These are phyloP conservation scores for Mucor saturninus DNA, from an alignment of 371 early-diverging fungal genomes.

Conservation along the genomic window DNA sequence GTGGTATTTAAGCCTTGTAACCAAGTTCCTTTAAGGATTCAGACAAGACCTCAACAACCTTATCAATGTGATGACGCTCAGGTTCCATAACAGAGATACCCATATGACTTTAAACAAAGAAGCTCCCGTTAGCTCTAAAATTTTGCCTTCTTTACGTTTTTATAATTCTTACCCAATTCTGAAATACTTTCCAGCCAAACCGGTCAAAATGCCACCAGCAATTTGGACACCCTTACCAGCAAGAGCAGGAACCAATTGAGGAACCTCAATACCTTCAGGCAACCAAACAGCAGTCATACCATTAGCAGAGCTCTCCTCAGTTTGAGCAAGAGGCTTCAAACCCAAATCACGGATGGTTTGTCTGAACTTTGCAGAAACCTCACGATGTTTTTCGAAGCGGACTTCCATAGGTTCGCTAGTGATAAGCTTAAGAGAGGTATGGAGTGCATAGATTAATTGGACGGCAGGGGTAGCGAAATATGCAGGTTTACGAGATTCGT, in stretches of 20 bases:
- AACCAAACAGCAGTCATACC: constrained; percentile 96
- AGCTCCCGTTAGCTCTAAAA: too few relatives aligned
- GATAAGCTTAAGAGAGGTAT: constrained; percentile 83
- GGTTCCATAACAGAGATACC: constrained; percentile 86
- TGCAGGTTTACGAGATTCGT: constrained; percentile 87
- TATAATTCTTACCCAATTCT: constrained; percentile 73
- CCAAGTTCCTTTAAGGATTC: constrained; percentile 73
- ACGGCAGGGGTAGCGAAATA: constrained; percentile 99
- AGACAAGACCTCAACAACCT: constrained; percentile 74
- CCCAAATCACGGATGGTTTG: constrained; percentile 71
- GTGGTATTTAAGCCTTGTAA: constrained; percentile 30
- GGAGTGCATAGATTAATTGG: constrained; percentile 89
- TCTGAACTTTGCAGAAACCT: constrained; percentile 78
- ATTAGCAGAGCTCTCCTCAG: constrained; percentile 77
- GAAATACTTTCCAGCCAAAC: constrained; percentile 90
- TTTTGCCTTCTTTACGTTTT: background rate
- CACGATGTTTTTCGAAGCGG: constrained; percentile 74
- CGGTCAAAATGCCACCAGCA: constrained; percentile 93
- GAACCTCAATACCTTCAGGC: constrained; percentile 81
- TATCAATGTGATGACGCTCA: constrained; percentile 74
- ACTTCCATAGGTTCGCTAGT: constrained; percentile 68
- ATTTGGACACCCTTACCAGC: constrained; percentile 84
- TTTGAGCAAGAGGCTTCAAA: constrained; percentile 74
- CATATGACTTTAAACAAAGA: constrained; percentile 71
- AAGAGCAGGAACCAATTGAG: constrained; percentile 80